Evolutionary conservation across 768 basidiomycete species (phyloP), one percentile per base, ranked within the genome.

Genomic region (Rhizopogon vesiculosus): DNA sequence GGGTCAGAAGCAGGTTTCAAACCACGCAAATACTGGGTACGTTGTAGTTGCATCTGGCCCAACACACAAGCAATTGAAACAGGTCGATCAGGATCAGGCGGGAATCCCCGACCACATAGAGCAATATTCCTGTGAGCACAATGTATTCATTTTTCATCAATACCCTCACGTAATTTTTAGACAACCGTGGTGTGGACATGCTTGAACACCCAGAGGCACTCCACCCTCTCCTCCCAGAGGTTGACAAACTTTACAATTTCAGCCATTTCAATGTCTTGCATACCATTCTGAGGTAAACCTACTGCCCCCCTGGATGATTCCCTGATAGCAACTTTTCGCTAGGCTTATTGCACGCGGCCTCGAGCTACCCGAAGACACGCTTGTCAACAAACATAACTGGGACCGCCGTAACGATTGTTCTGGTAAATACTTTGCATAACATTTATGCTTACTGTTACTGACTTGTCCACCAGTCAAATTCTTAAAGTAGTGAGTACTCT

Each of bases 31-130:
- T 78, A 79, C 56, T 82, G 76, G 77, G 79, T 80, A 51, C n/a
- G 65, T 43, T 8, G 10, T 5, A 16, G 16, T 40, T 40, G 39
- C 16, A 7, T 40, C 7, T 16, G 5, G 15, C 39, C 10, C 39
- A 16, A 40, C 5, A 6, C 6, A 40, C 6, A 13, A 13, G 15
- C 15, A 16, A n/a, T 40, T 33, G 31, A 10, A 7, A 10, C 31
- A 33, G n/a, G 15, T 39, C 39, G 13, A 16, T 39, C 39, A 15
- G n/a, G 19, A 9, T 19, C 52, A 87, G 85, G 79, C 82, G 45
- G 86, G 85, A 5, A 78, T 87, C 19, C 75, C 68, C 16, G 85
- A 87, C 61, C 83, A 86, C 58, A 61, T 85, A 13, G 85, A 87
- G 61, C 73, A 79, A 46, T 86, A 87, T 61, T 83, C 80, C 59